phyloP scores from a whole-genome alignment of 1,139 yeast genomes.

The Keqinozyma sinolaborantium region DNA sequence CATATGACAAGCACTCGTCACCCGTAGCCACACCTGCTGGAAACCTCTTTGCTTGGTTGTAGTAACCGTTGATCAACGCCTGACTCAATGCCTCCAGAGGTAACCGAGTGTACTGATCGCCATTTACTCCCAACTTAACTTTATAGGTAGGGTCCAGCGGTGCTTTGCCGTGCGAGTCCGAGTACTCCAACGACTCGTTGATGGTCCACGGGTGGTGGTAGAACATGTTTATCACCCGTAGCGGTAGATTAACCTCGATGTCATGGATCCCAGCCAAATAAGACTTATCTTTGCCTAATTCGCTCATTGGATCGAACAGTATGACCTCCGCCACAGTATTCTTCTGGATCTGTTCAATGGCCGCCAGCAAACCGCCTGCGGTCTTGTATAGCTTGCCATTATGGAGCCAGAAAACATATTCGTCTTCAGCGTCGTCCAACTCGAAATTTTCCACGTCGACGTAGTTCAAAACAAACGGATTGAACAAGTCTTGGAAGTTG shows the following conservation, averaged over 20 bases:
- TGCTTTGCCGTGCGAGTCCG: not conserved
- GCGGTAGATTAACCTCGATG: not conserved
- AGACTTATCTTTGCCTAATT: not conserved
- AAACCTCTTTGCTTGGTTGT: not conserved
- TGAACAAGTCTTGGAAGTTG: not conserved
- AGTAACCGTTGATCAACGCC: not conserved
- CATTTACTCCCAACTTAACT: not conserved
- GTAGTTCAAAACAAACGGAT: not conserved
- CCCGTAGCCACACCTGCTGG: not conserved
- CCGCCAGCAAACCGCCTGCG: not conserved
- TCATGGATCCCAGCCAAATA: not conserved
- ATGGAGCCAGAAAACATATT: not conserved
- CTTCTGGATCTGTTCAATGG: not conserved
- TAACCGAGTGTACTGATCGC: not conserved
- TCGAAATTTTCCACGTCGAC: not conserved
- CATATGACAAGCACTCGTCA: no score
- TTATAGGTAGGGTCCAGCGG: not conserved
- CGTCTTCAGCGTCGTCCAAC: not conserved
- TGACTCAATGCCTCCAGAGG: not conserved
- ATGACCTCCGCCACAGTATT: not conserved
- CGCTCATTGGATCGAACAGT: not conserved
- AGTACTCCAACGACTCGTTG: not conserved
- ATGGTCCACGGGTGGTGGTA: not conserved
- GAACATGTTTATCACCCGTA: not conserved
- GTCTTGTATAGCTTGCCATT: not conserved